phyloP scores from a whole-genome alignment of 345 rosid species.

The Acer yangbiense region DNA sequence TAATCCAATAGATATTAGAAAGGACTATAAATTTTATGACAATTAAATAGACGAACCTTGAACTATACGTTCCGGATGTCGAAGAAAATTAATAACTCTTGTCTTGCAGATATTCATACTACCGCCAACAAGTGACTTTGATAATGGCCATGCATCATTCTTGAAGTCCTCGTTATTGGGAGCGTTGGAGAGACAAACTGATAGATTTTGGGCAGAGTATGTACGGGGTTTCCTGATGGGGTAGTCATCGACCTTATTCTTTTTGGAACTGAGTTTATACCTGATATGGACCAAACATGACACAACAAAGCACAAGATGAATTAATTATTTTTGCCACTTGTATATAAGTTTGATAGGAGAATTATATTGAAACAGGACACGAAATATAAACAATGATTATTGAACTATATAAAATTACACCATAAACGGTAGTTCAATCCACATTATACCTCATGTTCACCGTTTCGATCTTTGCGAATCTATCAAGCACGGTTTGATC shows the following conservation, averaged over 20 bases:
- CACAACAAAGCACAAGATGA: constrained; percentile 12
- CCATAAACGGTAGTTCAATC: constrained; percentile 11
- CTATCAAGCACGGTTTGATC: constrained; percentile 76
- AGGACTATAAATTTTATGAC: constrained; percentile 20
- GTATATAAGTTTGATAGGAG: background rate
- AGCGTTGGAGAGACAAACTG: constrained; percentile 39
- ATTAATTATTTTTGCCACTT: background rate
- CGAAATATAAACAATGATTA: background rate
- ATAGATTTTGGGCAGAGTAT: constrained; percentile 42
- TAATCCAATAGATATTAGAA: constrained; percentile 10
- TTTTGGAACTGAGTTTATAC: constrained; percentile 72
- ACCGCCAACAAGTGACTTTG: constrained; percentile 81
- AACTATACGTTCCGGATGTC: constrained; percentile 53
- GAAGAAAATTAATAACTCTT: constrained; percentile 60
- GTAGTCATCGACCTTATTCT: constrained; percentile 58
- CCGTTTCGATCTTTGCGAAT: constrained; percentile 78
- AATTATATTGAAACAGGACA: constrained; percentile 2
- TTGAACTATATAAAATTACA: background rate
- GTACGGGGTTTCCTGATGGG: constrained; percentile 39
- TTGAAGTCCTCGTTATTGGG: constrained; percentile 61
- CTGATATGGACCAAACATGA: constrained; percentile 44
- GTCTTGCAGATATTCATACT: constrained; percentile 76
- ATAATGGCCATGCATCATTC: constrained; percentile 58
- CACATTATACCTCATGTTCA: constrained; percentile 60
- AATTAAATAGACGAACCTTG: constrained; percentile 56